Conservation (phyloP, 352 stramenopile genomes). For the Globisporangium canariense region DNA sequence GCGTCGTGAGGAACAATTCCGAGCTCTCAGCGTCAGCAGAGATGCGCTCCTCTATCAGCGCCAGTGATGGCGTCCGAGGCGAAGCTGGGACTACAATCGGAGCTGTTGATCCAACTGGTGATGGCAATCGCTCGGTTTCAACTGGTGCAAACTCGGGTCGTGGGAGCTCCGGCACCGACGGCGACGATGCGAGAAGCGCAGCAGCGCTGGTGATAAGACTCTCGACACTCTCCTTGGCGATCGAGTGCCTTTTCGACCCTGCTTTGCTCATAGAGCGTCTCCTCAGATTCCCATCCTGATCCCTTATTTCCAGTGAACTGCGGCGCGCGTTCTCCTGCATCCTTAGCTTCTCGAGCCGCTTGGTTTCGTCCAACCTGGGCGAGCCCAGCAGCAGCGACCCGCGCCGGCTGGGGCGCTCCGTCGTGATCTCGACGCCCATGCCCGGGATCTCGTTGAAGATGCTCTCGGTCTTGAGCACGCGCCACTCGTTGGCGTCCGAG, state of each 20-base stretch:
- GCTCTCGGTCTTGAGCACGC: slow-evolving; percentile 37
- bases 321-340: slow-evolving; percentile 19
- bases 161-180: slow-evolving; percentile 9
- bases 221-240: background rate
- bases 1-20: slow-evolving; percentile 9
- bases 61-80: background rate
- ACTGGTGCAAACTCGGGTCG: background rate
- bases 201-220: background rate
- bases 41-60: too few species aligned
- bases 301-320: slow-evolving; percentile 17
- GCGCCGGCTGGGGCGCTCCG: slow-evolving; percentile 28
- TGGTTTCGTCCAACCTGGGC: slow-evolving; percentile 2
- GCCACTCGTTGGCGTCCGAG: slow-evolving; percentile 23
- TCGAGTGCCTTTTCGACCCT: background rate
- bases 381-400: slow-evolving; percentile 7
- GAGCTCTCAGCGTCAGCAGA: background rate
- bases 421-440: slow-evolving; percentile 56
- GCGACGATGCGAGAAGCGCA: background rate
- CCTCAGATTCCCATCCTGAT: slow-evolving; percentile 18
- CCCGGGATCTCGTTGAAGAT: slow-evolving; percentile 39
- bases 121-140: background rate
- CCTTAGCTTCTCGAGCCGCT: slow-evolving; percentile 15
- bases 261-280: slow-evolving; percentile 1
- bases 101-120: too few species aligned
- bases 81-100: background rate